A percentile compares a stretch with the other conserved stretches of the same genome.
phyloP scores from a whole-genome alignment of 768 basidiomycete genomes.

The Tricholomella constricta region DNA sequence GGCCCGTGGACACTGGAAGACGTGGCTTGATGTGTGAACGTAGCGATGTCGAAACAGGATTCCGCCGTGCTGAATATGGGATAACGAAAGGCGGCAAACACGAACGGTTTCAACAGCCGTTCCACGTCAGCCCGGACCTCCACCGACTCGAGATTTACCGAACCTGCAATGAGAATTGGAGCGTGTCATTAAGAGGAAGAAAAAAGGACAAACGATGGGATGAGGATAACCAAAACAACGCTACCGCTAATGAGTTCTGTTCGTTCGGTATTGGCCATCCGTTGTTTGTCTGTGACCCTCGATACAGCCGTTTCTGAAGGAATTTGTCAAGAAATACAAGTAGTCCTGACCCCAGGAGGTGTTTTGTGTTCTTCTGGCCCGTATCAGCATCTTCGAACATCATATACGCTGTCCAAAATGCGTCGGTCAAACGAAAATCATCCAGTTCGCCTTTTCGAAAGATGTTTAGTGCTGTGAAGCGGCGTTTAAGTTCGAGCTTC shows the following conservation, averaged over 20 bases:
- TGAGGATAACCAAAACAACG: conserved; percentile 49
- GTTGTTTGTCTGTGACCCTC: conserved; percentile 36
- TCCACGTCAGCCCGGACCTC: conserved; percentile 34
- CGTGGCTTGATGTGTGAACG: conserved; percentile 15
- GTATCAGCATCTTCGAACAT: conserved; percentile 60
- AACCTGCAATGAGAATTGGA: conserved; percentile 24
- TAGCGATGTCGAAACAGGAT: conserved; percentile 25
- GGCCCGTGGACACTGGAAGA: conserved; percentile 23
- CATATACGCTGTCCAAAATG: conserved; percentile 53
- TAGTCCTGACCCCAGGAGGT: conserved; percentile 46
- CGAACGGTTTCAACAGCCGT: conserved; percentile 43
- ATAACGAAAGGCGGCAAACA: conserved; percentile 50
- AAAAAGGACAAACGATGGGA: conserved; percentile 34
- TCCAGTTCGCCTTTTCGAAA: conserved; percentile 41
- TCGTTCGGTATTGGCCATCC: conserved; percentile 54
- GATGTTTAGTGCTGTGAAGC: conserved; percentile 45
- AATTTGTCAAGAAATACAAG: conserved; percentile 41
- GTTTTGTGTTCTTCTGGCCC: conserved; percentile 46
- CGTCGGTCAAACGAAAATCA: conserved; percentile 40
- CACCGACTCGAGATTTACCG: conserved; percentile 34
- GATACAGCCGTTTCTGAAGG: conserved; percentile 41
- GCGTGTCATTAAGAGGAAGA: not conserved
- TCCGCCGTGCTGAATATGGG: conserved; percentile 45
- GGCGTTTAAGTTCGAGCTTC: conserved; percentile 46
- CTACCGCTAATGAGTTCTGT: conserved; percentile 46